Conservation (phyloP, 306 rosid genomes). For the Dalbergia oliveri region DNA sequence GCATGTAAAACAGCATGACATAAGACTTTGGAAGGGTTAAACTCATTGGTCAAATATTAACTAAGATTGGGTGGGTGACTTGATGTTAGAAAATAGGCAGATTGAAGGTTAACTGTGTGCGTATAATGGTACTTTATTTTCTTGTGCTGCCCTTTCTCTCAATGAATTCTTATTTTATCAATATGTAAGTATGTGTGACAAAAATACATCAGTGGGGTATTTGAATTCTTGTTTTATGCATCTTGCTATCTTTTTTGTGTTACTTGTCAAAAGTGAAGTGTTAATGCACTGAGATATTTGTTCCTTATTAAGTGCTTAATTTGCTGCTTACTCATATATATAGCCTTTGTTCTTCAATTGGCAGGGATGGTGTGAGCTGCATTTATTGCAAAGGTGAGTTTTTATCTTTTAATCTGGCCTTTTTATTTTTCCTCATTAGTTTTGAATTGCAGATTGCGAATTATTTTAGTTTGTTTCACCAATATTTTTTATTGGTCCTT, state of each 20-base stretch:
- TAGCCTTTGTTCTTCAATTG: conserved; percentile 41
- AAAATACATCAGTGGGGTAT: background rate
- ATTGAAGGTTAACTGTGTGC: background rate
- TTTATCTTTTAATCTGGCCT: conserved; percentile 25
- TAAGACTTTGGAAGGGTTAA: conserved; percentile 21
- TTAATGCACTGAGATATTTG: conserved; percentile 18
- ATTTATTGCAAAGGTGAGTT: conserved; percentile 74
- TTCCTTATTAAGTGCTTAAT: conserved; percentile 34
- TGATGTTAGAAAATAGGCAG: conserved; percentile 5
- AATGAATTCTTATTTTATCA: background rate
- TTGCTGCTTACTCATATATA: conserved; percentile 23
- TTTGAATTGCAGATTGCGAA: conserved; percentile 19
- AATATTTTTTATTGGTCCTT: conserved; percentile 3
- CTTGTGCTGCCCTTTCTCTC: background rate
- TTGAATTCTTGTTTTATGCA: conserved; percentile 22
- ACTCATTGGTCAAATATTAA: conserved; percentile 13
- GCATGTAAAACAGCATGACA: conserved; percentile 15
- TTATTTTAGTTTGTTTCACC: conserved; percentile 41
- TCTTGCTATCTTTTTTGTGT: conserved; percentile 34
- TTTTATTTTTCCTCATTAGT: conserved; percentile 24
- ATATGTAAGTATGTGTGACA: background rate
- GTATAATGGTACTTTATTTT: background rate
- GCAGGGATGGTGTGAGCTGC: conserved; percentile 94
- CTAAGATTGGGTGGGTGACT: background rate
- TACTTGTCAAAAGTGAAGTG: conserved; percentile 22